Conservation (phyloP, 257 asterid species). For the Craterostigma plantagineum region DNA sequence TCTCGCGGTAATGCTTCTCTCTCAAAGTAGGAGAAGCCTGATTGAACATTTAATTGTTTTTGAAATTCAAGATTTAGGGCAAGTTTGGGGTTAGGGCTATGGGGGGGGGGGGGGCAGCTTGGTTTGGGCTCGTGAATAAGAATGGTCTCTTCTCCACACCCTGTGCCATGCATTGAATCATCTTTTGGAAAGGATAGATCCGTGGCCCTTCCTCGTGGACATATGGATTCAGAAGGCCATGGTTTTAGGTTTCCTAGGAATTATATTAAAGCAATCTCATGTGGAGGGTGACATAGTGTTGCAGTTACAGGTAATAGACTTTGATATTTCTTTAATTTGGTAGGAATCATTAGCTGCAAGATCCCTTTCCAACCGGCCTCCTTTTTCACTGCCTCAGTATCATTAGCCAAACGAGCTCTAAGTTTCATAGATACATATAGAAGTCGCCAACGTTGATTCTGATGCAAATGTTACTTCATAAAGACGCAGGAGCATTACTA, state of each 20-base stretch:
- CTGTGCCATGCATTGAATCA: slow-evolving; percentile 65
- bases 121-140: slow-evolving; percentile 88
- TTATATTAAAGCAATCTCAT: slow-evolving; percentile 72
- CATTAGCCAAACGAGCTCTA: too few species aligned
- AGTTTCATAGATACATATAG: slow-evolving; percentile 2
- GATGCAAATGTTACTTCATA: too few species aligned
- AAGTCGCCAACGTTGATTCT: too few species aligned
- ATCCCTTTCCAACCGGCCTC: too few species aligned
- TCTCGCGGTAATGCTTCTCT: too few species aligned
- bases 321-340: too few species aligned
- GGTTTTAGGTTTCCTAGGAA: slow-evolving; percentile 59
- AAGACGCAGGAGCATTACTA: slow-evolving; percentile 89
- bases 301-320: slow-evolving; percentile 89
- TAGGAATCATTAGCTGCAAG: too few species aligned
- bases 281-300: slow-evolving; percentile 98
- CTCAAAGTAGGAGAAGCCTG: too few species aligned
- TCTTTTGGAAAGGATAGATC: slow-evolving; percentile 34
- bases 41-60: too few species aligned
- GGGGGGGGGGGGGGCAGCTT: slow-evolving; percentile 98
- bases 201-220: slow-evolving; percentile 39
- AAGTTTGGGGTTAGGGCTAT: slow-evolving; percentile 98
- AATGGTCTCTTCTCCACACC: slow-evolving; percentile 94
- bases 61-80: slow-evolving; percentile 90
- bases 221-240: slow-evolving; percentile 29
- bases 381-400: too few species aligned